phyloP scores from a whole-genome alignment of 2,329 filamentous ascomycete species.

The Xylaria sp. region DNA sequence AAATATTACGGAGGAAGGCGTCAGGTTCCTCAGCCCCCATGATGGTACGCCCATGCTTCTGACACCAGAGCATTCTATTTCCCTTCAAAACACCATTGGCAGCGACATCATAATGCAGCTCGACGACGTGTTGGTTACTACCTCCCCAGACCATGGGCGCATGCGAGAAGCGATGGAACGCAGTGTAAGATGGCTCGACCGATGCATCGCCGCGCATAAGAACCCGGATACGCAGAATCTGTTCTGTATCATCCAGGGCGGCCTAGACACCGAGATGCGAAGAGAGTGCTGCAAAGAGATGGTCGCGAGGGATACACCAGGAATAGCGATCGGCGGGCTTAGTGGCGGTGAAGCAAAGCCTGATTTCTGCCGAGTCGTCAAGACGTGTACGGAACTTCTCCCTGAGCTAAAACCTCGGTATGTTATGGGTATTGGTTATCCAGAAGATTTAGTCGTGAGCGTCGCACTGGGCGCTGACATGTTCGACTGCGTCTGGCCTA shows the following conservation, averaged over 20 bases:
- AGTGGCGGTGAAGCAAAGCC: conserved; percentile 95
- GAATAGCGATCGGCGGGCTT: conserved; percentile 94
- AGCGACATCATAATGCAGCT: conserved; percentile 99
- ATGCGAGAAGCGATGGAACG: conserved; percentile 97
- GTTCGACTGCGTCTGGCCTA: conserved; percentile 99
- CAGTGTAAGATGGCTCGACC: conserved; percentile 94
- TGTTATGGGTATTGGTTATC: conserved; percentile 98
- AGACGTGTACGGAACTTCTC: conserved; percentile 83
- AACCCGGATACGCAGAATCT: conserved; percentile 88
- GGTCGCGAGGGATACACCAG: conserved; percentile 90
- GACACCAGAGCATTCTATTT: conserved; percentile 96
- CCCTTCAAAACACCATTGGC: conserved; percentile 94
- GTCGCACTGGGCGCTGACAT: conserved; percentile 96
- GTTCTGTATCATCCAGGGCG: conserved; percentile 98
- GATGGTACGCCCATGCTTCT: conserved; percentile 96
- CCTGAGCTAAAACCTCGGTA: conserved; percentile 96
- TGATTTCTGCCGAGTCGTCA: conserved; percentile 91
- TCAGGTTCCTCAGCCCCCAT: conserved; percentile 95
- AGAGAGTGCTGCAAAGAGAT: conserved; percentile 86
- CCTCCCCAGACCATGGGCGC: conserved; percentile 85
- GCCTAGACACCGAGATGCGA: conserved; percentile 87
- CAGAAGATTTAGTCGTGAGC: conserved; percentile 93
- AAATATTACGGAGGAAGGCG: conserved; percentile 93
- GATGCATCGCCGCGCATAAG: conserved; percentile 90
- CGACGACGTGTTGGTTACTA: conserved; percentile 97